Evolutionary conservation across 495 filamentous ascomycete species (phyloP), one percentile per base, ranked within the genome.

Genomic region (Penicillium pulvis): DNA sequence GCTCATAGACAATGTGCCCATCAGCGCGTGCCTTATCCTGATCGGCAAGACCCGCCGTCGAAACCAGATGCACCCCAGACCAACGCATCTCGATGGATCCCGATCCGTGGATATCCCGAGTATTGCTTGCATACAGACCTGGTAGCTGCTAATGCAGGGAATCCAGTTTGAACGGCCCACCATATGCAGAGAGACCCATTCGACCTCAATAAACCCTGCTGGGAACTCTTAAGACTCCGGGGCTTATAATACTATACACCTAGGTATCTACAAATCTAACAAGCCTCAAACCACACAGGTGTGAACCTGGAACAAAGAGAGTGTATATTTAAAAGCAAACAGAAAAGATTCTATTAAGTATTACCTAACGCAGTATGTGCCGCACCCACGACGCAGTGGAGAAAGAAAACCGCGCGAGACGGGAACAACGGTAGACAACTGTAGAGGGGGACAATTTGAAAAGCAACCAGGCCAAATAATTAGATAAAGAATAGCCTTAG

Each of bases 311-410:
- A 23, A 23, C 2, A 23, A 23, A 23, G 20, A 23, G 20, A 23
- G 20, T 23, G 20, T 30, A 41, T 5, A 26, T 17, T 20, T 45
- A 35, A 58, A 64, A 57, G 26, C 65, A 61, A 61, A 44, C 54
- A 58, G 61, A 64, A 47, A 48, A 63, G 60, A 63, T 68, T 71
- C 68, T 72, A 72, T 72, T 72, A 72, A 72, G 51, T 67, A 72
- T 72, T 71, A 72, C 66, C 62, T 68, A 70, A 63, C 62, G 62
- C 64, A 62, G 54, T 48, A 66, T 56, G 59, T 61, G 67, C 53
- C 64, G 61, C 57, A 57, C 60, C 51, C 60, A 59, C 53, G 46
- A 56, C 55, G 63, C 44, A 58, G 41, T 39, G 36, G 58, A 60
- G 54, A 28, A 64, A 60, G 57, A 55, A 58, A 53, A 55, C 62